phyloP scores from a whole-genome alignment of 2,329 filamentous ascomycete species.

The Teratosphaeria gauchensis region DNA sequence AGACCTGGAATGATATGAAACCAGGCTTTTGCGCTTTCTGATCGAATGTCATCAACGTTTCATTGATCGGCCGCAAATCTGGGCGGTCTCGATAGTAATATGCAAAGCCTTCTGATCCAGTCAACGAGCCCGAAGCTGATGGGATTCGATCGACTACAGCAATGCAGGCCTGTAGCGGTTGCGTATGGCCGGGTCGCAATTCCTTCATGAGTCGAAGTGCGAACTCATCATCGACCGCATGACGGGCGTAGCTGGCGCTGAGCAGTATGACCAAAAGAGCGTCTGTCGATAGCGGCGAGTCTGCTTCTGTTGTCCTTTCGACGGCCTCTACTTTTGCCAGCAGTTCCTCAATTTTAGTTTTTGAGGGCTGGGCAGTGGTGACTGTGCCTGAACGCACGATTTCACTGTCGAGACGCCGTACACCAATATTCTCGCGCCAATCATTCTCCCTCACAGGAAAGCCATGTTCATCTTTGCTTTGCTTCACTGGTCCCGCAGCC shows the following conservation, averaged over 20 bases:
- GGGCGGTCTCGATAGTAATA: slow-evolving; percentile 15
- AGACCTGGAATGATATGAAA: slow-evolving; percentile 15
- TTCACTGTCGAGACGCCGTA: neutral
- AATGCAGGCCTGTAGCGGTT: slow-evolving; percentile 14
- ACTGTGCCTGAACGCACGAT: slow-evolving; percentile 2
- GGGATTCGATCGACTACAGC: slow-evolving; percentile 24
- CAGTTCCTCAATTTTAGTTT: slow-evolving; percentile 6
- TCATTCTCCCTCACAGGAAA: neutral
- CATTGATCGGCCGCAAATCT: neutral
- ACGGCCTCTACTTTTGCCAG: neutral
- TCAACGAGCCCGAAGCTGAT: neutral
- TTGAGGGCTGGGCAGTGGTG: slow-evolving; percentile 2
- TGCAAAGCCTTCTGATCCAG: slow-evolving; percentile 21
- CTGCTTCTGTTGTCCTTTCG: neutral
- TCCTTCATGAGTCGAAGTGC: slow-evolving; percentile 11
- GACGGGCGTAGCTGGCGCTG: slow-evolving; percentile 5
- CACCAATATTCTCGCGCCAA: neutral
- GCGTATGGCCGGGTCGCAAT: slow-evolving; percentile 1
- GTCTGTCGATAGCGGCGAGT: neutral
- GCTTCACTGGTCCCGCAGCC: neutral
- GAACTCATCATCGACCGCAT: slow-evolving; percentile 14
- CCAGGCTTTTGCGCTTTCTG: slow-evolving; percentile 20
- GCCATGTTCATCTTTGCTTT: neutral
- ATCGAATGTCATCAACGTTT: slow-evolving; percentile 7
- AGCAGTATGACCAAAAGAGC: neutral